phyloP scores from a whole-genome alignment of 2,329 filamentous ascomycete genomes.

The Diaporthe ilicicola region DNA sequence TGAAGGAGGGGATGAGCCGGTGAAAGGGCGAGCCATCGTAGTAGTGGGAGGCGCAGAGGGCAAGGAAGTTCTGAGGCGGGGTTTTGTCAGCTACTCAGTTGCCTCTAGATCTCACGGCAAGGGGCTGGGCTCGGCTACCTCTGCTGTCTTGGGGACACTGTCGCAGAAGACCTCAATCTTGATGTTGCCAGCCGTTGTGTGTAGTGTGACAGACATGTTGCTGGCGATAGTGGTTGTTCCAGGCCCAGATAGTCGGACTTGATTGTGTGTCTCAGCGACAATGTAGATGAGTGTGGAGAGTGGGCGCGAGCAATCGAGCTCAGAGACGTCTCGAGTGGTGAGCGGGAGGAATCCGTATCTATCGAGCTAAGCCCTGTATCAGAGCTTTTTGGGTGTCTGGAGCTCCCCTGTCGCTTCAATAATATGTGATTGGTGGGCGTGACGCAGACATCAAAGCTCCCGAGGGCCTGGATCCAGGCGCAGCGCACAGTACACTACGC shows the following conservation, averaged over 20 bases:
- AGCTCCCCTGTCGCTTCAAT: slow-evolving; percentile 20
- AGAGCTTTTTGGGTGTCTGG: slow-evolving; percentile 10
- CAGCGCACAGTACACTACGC: background rate
- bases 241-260: background rate
- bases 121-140: slow-evolving; percentile 57
- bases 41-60: slow-evolving; percentile 81
- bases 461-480: background rate
- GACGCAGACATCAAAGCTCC: background rate
- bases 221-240: slow-evolving; percentile 26
- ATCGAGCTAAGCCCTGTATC: background rate
- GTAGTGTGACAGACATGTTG: slow-evolving; percentile 76
- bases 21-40: slow-evolving; percentile 82
- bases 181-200: slow-evolving; percentile 88
- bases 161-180: slow-evolving; percentile 98
- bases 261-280: background rate
- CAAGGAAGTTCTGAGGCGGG: slow-evolving; percentile 79
- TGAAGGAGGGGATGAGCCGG: slow-evolving; percentile 82
- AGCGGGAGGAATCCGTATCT: background rate
- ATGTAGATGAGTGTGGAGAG: background rate
- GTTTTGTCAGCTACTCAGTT: background rate
- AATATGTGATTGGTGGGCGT: slow-evolving; percentile 26
- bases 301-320: background rate
- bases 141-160: slow-evolving; percentile 89
- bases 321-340: background rate
- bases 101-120: background rate